Base-by-base conservation (phyloP, 805 yeast genomes). In the Metschnikowia anglica region DNA sequence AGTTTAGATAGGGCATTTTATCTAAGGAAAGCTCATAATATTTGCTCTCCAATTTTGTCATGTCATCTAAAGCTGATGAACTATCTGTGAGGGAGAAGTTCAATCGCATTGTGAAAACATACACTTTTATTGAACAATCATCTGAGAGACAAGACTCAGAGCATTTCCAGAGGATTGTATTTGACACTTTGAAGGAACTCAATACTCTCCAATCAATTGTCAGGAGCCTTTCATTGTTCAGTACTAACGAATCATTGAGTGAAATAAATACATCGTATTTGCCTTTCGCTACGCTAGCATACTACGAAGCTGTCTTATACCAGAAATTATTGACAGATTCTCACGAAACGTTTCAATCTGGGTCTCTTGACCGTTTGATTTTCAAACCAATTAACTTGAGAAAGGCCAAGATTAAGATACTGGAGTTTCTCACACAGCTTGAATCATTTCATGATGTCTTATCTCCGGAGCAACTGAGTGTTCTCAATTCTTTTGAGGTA, bases 201-300 rank as follows among this genome's bases (percentile, higher is more conserved):
- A 52, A 68, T n/a, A 53, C 66, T n/a, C 59, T 84, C 25, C 70
- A 75, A 47, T 47, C 52, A 1, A 58, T 68, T 10, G 68, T 83
- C 1, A 64, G 70, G 10, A 63, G 65, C n/a, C 61, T 81, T 13
- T 70, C 80, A 2, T 59, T 88, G 18, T 88, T 86, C 64, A 84
- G 91, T 53, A 63, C 66, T 10, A 88, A 88, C 59, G 97, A 89
- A 58, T 56, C 72, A 0, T 44, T 85, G 2, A 85, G 80, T 0
- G 97, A 89, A 53, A 55, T 89, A 9, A 69, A 76, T 29, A 83
- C 95, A 0, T 59, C 65, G 4, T 80, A 85, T 33, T 58, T 89
- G 15, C 79, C 78, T 43, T 85, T 76, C 50, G 58, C 87, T 15
- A 65, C 77, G 4, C 56, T 84, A 1, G 81, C 81, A 47, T 88